Conservation (phyloP, 179 eudicot species). For the Patellifolia procumbens region DNA sequence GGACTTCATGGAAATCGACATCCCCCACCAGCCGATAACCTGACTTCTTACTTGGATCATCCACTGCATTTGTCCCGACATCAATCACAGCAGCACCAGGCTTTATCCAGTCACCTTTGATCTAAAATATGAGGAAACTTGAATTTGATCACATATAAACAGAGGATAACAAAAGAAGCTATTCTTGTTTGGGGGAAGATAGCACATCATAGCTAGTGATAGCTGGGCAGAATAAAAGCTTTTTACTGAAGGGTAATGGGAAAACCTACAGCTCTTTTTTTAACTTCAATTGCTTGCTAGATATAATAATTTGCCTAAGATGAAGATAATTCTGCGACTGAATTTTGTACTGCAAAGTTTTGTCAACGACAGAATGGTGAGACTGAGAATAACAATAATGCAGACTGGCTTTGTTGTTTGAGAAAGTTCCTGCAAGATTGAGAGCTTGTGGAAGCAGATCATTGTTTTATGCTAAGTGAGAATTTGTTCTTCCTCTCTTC, state of each 20-base stretch:
- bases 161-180: neutral
- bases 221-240: neutral
- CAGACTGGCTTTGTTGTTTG: neutral
- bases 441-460: neutral
- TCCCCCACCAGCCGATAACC: constrained; percentile 95
- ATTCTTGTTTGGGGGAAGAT: neutral
- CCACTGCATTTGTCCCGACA: constrained; percentile 85
- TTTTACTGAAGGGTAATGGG: constrained; percentile 6
- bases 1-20: constrained; percentile 74
- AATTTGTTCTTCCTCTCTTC: too few species aligned
- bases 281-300: neutral
- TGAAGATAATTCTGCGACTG: neutral
- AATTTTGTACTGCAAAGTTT: neutral
- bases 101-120: constrained; percentile 90
- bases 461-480: neutral
- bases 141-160: neutral
- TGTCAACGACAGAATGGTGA: neutral
- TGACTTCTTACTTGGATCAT: constrained; percentile 73
- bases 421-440: neutral
- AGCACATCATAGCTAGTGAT: neutral
- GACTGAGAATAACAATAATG: neutral
- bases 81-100: constrained; percentile 98
- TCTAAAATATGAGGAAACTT: constrained; percentile 42
- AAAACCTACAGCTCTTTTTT: neutral
- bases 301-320: neutral